Evolutionary conservation across 1,139 yeast species (phyloP), one percentile per base, ranked within the genome.

Genomic region (Pichia sp.): DNA sequence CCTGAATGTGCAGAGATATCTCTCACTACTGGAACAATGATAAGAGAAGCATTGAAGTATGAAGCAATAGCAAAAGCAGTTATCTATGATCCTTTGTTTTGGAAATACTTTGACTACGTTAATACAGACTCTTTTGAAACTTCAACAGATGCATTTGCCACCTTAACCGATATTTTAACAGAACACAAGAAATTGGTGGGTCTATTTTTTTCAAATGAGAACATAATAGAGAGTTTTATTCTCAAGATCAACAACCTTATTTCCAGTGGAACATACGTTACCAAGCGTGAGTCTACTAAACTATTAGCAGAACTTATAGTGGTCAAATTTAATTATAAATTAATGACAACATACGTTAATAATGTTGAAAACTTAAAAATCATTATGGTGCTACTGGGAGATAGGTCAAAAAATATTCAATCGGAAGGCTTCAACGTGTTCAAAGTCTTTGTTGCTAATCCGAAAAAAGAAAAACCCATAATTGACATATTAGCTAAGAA

Each of bases 381-480:
- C 46, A 78, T 87, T 38, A 92, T 92, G 98, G 73, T 85, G 36
- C 66, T 88, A 49, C 69, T 92, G 54, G 83, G 94, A 51, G 97
- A 92, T 60, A 85, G 84, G 63, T 88, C 95, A 56, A 85, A 84
- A 56, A 90, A 88, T 61, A 72, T 92, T 49, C 96, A 88, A 61
- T 67, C 80, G 47, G 98, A 92, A 63, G 92, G 95, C 3, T 92
- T 92, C 60, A 92, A 92, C 56, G 83, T 92, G 36, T 92, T 92
- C 67, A 92, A 92, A 64, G 85, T 82, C 38, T 87, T 92, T 64
- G 90, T 88, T 34, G 98, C 97, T 6, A 92, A 92, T 62, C 98
- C 98, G 5, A 81, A 84, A 54, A 90, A 90, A 62, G 73, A 88
- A 2, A 87, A 81, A 59, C 79, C 83, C 9, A 80, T 92, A 3